Percentiles rank a stretch among this genome's conserved stretches.
Evolutionary conservation across 306 rosid genomes (phyloP).

Genomic region (Casuarina cunninghamiana): DNA sequence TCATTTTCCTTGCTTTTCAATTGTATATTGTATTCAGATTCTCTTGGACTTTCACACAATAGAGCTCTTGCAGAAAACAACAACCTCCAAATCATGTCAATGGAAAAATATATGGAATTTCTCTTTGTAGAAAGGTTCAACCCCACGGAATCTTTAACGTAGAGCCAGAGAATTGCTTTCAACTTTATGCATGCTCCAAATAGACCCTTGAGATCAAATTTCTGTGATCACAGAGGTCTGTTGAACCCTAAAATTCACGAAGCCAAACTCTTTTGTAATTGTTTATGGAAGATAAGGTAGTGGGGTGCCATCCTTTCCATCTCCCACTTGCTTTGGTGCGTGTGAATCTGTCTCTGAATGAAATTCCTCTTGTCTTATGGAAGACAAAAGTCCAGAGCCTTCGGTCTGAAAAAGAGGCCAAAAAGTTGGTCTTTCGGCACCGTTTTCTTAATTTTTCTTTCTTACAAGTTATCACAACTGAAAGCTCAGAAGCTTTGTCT

Average conservation of each 20-base stretch:
- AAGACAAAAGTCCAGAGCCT: constrained; percentile 51
- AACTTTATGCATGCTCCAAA: constrained; percentile 29
- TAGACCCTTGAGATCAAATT: constrained; percentile 24
- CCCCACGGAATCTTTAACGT: constrained; percentile 26
- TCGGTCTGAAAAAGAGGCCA: constrained; percentile 35
- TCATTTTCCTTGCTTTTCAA: not conserved
- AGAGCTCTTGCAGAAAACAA: constrained; percentile 5
- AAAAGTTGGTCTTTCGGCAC: not conserved
- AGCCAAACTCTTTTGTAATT: constrained; percentile 22
- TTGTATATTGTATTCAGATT: constrained; percentile 8
- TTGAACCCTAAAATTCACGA: constrained; percentile 17
- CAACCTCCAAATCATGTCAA: constrained; percentile 22
- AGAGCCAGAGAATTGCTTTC: constrained; percentile 36
- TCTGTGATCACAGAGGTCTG: not conserved
- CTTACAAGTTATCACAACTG: constrained; percentile 13
- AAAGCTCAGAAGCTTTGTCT: constrained; percentile 27
- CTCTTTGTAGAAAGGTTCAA: constrained; percentile 20
- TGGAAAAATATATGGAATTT: constrained; percentile 29
- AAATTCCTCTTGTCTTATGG: constrained; percentile 51
- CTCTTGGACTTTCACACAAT: constrained; percentile 26
- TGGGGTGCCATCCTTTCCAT: constrained; percentile 45
- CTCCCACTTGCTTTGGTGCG: constrained; percentile 55
- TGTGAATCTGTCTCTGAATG: constrained; percentile 43
- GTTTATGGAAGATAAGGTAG: constrained; percentile 28
- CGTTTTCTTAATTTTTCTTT: not conserved